Conservation (phyloP, 495 filamentous ascomycete species). For the Podospora sp. region DNA sequence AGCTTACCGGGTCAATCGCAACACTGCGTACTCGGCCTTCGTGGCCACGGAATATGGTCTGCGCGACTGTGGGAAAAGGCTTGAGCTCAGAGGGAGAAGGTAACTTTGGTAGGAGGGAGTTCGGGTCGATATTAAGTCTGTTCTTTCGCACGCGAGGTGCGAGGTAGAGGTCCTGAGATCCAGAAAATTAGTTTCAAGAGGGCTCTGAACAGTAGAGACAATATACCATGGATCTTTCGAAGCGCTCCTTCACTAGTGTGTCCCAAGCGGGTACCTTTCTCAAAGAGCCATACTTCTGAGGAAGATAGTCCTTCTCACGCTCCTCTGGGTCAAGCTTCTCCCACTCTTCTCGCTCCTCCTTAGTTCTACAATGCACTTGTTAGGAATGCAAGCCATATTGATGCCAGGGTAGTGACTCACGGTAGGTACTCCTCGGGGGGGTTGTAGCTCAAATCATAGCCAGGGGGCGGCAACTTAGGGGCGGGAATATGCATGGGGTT, state of each 20-base stretch:
- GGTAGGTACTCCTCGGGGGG: slow-evolving; percentile 95
- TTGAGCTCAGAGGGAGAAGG: slow-evolving; percentile 91
- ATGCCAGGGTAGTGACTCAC: slow-evolving; percentile 12
- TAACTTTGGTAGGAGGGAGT: slow-evolving; percentile 88
- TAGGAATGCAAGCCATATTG: neutral
- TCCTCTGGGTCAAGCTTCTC: slow-evolving; percentile 87
- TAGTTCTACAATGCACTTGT: slow-evolving; percentile 45
- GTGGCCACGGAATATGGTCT: slow-evolving; percentile 83
- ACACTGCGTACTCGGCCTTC: slow-evolving; percentile 85
- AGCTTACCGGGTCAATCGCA: slow-evolving; percentile 53
- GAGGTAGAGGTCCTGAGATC: slow-evolving; percentile 74
- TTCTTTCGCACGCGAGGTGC: slow-evolving; percentile 89
- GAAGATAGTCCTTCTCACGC: slow-evolving; percentile 83
- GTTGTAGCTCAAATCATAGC: slow-evolving; percentile 94
- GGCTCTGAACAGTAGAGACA: neutral
- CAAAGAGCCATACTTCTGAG: slow-evolving; percentile 76
- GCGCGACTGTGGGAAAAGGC: slow-evolving; percentile 88
- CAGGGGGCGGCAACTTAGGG: slow-evolving; percentile 89
- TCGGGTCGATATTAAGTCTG: slow-evolving; percentile 94
- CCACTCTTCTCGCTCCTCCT: slow-evolving; percentile 85
- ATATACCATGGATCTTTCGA: slow-evolving; percentile 76
- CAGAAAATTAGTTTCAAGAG: neutral
- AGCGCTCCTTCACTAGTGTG: slow-evolving; percentile 88
- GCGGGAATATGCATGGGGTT: slow-evolving; percentile 96
- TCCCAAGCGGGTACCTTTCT: slow-evolving; percentile 94